Evolutionary conservation across 257 asterid species (phyloP), one percentile per base, ranked within the genome.

Genomic region (Jacaranda mimosifolia): DNA sequence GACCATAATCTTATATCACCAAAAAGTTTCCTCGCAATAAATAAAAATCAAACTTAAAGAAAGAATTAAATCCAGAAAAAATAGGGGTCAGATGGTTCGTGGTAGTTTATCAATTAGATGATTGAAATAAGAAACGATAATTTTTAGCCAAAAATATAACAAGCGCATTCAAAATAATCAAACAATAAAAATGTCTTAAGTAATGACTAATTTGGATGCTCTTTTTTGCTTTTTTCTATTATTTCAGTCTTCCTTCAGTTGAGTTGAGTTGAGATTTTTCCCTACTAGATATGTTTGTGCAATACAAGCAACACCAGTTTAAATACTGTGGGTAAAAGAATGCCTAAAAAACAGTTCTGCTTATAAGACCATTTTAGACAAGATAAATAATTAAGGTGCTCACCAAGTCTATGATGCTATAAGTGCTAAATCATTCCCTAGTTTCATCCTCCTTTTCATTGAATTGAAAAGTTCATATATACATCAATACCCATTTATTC

Each of bases 41-140:
- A 57, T 59, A 68, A 39, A 49, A 67, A 5, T 46, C 59, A 15
- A 36, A 73, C 39, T 70, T 45, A 75, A 26, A 67, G 14, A 75
- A 48, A 56, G 9, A 49, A 6, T 21, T 14, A 14, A 15, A 13
- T 14, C 48, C 10, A n/a, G 9, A 40, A 64, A 10, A 48, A n/a
- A 64, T 9, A 73, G 53, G 43, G 38, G 5, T 46, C 11, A 26
- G 49, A 18, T 19, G 35, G 42, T 18, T 63, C 56, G 36, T 60
- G 55, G 59, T 43, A 53, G 21, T 56, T 65, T 15, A 15, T 32
- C 6, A 26, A 26, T 26, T 26, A 26, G 32, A 26, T 26, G 32
- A 26, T 26, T 2, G 32, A 26, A 26, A 26, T 26, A 26, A 26
- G 32, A 26, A 26, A 26, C 2, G 1, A 26, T 26, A 1, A 26